Evolutionary conservation across 306 rosid species (phyloP).

Genomic region (Chamaecrista fasciculata): DNA sequence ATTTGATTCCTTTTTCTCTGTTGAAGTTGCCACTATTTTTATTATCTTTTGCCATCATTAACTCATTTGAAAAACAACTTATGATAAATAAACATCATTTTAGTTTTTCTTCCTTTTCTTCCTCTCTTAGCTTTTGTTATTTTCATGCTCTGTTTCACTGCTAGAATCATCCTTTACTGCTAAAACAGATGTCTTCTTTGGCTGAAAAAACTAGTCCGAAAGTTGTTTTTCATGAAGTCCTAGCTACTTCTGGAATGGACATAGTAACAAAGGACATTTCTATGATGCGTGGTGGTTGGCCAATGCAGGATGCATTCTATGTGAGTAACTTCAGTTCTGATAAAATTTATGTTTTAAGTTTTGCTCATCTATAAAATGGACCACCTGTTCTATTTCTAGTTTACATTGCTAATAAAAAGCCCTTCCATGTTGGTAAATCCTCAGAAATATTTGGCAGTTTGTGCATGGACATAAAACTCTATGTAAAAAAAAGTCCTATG

Average conservation of each 20-base stretch:
- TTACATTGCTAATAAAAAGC: constrained; percentile 3
- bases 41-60: constrained; percentile 2
- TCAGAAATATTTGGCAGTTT: not conserved
- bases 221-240: constrained; percentile 84
- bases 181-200: constrained; percentile 76
- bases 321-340: constrained; percentile 51
- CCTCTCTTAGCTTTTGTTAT: not conserved
- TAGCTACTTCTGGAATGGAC: constrained; percentile 90
- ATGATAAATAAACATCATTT: not conserved
- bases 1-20: not conserved
- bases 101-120: not conserved
- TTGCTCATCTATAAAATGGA: not conserved
- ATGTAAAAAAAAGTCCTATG: not conserved
- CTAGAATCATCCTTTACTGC: constrained; percentile 50
- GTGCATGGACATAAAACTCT: not conserved
- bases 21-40: not conserved
- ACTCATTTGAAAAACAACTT: constrained; percentile 9
- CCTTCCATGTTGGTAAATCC: not conserved
- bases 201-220: constrained; percentile 87
- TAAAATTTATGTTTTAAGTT: not conserved
- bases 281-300: constrained; percentile 96
- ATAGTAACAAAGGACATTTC: constrained; percentile 86
- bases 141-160: constrained; percentile 21
- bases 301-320: constrained; percentile 93
- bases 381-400: not conserved